phyloP scores from a whole-genome alignment of 805 yeast species.

The Wickerhamomyces alni region DNA sequence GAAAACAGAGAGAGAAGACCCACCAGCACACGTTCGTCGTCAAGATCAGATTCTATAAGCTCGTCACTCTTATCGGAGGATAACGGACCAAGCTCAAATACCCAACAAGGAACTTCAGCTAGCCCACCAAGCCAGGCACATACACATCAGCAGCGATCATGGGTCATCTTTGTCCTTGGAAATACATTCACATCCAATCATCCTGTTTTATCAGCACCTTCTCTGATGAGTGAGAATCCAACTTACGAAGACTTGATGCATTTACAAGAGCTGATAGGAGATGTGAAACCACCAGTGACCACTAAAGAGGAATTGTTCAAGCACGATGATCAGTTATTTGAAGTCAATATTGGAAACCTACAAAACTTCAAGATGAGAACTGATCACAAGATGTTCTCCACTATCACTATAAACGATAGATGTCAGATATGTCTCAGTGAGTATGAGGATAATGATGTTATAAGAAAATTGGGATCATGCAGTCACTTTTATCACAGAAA shows the following conservation, averaged over 20 bases:
- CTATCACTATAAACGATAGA: slow-evolving; percentile 3
- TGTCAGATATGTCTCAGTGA: slow-evolving; percentile 51
- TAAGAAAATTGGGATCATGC: slow-evolving; percentile 40
- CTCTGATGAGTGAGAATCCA: slow-evolving; percentile 42
- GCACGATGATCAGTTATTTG: slow-evolving; percentile 31
- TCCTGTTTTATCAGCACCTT: slow-evolving; percentile 42
- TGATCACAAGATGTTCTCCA: neutral
- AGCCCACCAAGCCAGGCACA: neutral
- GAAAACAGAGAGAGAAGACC: neutral
- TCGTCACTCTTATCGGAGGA: too few relatives aligned
- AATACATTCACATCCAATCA: slow-evolving; percentile 45
- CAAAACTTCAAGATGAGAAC: slow-evolving; percentile 1
- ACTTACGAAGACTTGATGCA: slow-evolving; percentile 43
- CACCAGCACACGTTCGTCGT: neutral
- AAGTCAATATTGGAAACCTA: slow-evolving; percentile 2
- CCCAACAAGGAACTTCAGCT: slow-evolving; percentile 1
- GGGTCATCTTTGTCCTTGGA: slow-evolving; percentile 62
- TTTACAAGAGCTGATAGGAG: slow-evolving; percentile 42
- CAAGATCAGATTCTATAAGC: too few relatives aligned
- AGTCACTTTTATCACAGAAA: slow-evolving; percentile 46
- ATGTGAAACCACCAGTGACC: slow-evolving; percentile 38
- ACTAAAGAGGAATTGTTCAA: slow-evolving; percentile 32
- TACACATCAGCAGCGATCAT: slow-evolving; percentile 32
- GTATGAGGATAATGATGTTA: slow-evolving; percentile 39
- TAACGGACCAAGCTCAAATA: neutral